Conservation (phyloP, 768 basidiomycete species). For the Podaxis pistillaris region DNA sequence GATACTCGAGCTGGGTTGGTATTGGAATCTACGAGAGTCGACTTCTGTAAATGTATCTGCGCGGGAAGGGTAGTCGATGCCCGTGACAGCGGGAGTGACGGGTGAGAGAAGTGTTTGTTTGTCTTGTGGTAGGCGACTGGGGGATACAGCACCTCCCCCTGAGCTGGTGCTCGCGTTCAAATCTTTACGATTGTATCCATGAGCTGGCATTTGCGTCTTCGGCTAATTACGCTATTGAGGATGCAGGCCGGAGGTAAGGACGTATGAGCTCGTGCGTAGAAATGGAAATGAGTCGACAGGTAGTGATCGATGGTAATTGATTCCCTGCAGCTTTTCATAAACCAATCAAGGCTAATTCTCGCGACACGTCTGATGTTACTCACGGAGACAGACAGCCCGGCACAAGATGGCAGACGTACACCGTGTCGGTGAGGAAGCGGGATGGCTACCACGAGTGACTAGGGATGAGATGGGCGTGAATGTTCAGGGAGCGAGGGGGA, state of each 20-base stretch:
- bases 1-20: slow-evolving; percentile 19
- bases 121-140: slow-evolving; percentile 17
- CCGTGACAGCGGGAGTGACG: slow-evolving; percentile 46
- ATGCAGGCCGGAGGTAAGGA: slow-evolving; percentile 11
- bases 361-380: not conserved
- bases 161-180: slow-evolving; percentile 7
- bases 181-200: slow-evolving; percentile 19
- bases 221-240: slow-evolving; percentile 14
- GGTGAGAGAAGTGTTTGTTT: slow-evolving; percentile 32
- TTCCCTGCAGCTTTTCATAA: not conserved
- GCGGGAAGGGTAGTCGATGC: slow-evolving; percentile 44
- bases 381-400: not conserved
- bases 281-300: slow-evolving; percentile 12
- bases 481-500: not conserved
- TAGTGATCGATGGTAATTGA: slow-evolving; percentile 11
- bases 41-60: slow-evolving; percentile 37
- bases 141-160: slow-evolving; percentile 2
- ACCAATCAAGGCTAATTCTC: not conserved
- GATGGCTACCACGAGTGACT: slow-evolving; percentile 3
- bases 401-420: not conserved
- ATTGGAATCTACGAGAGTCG: slow-evolving; percentile 29
- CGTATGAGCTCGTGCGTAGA: slow-evolving; percentile 19
- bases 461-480: not conserved
- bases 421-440: slow-evolving; percentile 2
- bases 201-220: slow-evolving; percentile 22